These are phyloP conservation scores for Russula dissimulans DNA, from an alignment of 768 basidiomycete species.

Conservation along the genomic window DNA sequence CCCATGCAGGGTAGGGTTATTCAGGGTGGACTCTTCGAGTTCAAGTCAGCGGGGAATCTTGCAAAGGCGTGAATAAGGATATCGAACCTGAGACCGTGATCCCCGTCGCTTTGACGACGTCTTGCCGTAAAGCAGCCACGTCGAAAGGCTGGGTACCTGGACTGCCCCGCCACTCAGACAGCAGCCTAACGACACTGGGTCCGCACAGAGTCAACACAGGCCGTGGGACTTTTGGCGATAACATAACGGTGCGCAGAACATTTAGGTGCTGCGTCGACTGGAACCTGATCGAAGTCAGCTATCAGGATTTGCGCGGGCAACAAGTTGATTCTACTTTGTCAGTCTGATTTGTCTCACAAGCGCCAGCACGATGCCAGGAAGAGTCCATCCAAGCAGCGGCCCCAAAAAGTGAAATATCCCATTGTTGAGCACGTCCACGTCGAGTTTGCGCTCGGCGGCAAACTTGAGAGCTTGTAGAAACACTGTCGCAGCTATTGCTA, in stretches of 20 bases:
- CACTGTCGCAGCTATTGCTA: conserved; percentile 58
- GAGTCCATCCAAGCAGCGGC: conserved; percentile 69
- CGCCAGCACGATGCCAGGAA: conserved; percentile 60
- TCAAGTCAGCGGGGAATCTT: background rate
- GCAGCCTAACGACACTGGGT: conserved; percentile 39
- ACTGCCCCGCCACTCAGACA: conserved; percentile 31
- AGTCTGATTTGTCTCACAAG: conserved; percentile 50
- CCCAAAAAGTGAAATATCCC: conserved; percentile 72
- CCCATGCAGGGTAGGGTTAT: conserved; percentile 26
- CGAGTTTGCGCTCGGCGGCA: conserved; percentile 44
- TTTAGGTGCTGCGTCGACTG: conserved; percentile 44
- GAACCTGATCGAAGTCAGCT: conserved; percentile 31
- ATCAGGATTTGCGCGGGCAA: background rate
- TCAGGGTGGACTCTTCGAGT: background rate
- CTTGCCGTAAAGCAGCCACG: conserved; percentile 31
- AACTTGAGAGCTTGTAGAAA: conserved; percentile 53
- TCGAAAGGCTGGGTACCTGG: conserved; percentile 26
- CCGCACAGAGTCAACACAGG: conserved; percentile 60
- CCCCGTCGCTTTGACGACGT: conserved; percentile 33
- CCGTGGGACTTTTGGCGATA: conserved; percentile 54
- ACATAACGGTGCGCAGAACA: conserved; percentile 56
- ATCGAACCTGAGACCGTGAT: conserved; percentile 31
- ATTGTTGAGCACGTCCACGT: conserved; percentile 58
- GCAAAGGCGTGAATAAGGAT: background rate
- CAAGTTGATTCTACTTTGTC: background rate